A percentile compares a stretch with the other conserved stretches of the same genome.
Conservation (phyloP, 208 protist genomes). For the Leishmania tarentolae region DNA sequence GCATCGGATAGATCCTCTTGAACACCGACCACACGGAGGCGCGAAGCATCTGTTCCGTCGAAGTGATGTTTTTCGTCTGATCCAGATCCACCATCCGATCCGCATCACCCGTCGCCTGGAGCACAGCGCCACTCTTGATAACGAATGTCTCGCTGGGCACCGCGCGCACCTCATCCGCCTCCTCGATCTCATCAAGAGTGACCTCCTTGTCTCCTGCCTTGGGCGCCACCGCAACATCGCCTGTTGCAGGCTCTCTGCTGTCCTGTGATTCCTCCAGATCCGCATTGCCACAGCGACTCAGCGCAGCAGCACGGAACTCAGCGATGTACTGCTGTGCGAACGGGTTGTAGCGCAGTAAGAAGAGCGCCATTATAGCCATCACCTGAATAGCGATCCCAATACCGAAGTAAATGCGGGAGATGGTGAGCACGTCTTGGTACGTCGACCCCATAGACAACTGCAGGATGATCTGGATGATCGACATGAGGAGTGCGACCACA, state of each 20-base stretch:
- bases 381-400: conserved; percentile 63
- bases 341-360: conserved; percentile 53
- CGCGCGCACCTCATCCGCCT: conserved; percentile 36
- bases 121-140: conserved; percentile 33
- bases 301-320: conserved; percentile 53
- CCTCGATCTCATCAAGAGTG: conserved; percentile 21
- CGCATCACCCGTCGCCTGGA: conserved; percentile 46
- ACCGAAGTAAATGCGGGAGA: conserved; percentile 81
- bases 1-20: conserved; percentile 70
- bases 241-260: conserved; percentile 19
- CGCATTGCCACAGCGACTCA: background rate
- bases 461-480: conserved; percentile 71
- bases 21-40: conserved; percentile 42
- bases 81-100: conserved; percentile 62
- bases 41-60: conserved; percentile 65
- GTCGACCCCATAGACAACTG: conserved; percentile 64
- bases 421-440: conserved; percentile 51
- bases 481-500: conserved; percentile 63
- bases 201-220: conserved; percentile 33
- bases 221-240: conserved; percentile 15
- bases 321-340: conserved; percentile 76
- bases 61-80: conserved; percentile 58
- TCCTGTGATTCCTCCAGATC: background rate
- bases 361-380: conserved; percentile 43
- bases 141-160: conserved; percentile 14